These are phyloP conservation scores for Plenodomus biglobosus DNA, from an alignment of 2,329 filamentous ascomycete genomes.

Conservation along the genomic window DNA sequence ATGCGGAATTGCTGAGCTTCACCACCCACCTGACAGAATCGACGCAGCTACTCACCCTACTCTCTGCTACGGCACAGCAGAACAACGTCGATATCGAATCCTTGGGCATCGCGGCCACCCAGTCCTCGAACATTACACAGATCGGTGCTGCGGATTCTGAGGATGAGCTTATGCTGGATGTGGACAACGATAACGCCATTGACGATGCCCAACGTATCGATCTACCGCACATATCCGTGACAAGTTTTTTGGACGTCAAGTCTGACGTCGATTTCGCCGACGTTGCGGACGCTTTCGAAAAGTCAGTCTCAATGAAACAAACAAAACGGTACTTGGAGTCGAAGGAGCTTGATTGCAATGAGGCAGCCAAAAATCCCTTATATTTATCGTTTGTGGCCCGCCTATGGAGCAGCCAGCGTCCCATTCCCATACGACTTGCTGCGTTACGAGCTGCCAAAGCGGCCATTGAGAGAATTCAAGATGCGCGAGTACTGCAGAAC, in stretches of 20 bases:
- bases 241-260: slow-evolving; percentile 26
- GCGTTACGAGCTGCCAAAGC: slow-evolving; percentile 62
- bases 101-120: slow-evolving; percentile 45
- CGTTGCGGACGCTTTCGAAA: slow-evolving; percentile 28
- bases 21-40: slow-evolving; percentile 37
- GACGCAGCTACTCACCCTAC: slow-evolving; percentile 52
- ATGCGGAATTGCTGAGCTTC: slow-evolving; percentile 36
- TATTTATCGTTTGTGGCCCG: slow-evolving; percentile 76
- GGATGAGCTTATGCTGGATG: slow-evolving; percentile 52
- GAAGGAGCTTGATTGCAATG: slow-evolving; percentile 57
- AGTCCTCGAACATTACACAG: slow-evolving; percentile 17
- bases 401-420: slow-evolving; percentile 72
- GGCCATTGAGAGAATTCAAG: slow-evolving; percentile 36
- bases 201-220: not conserved
- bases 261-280: slow-evolving; percentile 33
- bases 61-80: slow-evolving; percentile 67
- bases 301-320: slow-evolving; percentile 15
- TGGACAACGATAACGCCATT: slow-evolving; percentile 49
- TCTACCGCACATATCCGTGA: not conserved
- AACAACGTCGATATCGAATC: slow-evolving; percentile 72
- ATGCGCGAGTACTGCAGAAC: slow-evolving; percentile 69
- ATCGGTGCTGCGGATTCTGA: slow-evolving; percentile 43
- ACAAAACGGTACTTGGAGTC: slow-evolving; percentile 53
- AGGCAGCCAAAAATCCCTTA: slow-evolving; percentile 62
- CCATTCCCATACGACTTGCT: slow-evolving; percentile 66